Evolutionary conservation across 1,284 basidiomycete species (phyloP).

Genomic region (Ceratobasidium sp.): DNA sequence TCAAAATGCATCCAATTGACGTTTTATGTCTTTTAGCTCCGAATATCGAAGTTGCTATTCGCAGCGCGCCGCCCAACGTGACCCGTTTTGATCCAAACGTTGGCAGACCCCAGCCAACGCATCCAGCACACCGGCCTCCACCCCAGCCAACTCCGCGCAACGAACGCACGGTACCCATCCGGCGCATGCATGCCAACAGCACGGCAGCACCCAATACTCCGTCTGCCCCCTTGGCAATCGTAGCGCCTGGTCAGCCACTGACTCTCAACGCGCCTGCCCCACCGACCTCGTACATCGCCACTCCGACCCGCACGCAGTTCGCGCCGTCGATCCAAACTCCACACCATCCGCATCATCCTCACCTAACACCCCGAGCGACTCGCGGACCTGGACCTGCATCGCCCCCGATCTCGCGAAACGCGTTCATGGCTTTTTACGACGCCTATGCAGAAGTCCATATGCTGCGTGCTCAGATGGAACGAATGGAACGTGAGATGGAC

Average conservation of each 20-base stretch:
- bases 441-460: constrained; percentile 26
- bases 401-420: constrained; percentile 13
- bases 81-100: constrained; percentile 24
- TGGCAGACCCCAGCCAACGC: constrained; percentile 9
- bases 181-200: constrained; percentile 26
- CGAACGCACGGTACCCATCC: constrained; percentile 23
- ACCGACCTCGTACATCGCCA: constrained; percentile 31
- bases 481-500: constrained; percentile 13
- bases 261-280: constrained; percentile 19
- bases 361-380: constrained; percentile 1
- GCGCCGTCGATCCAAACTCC: constrained; percentile 6
- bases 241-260: constrained; percentile 17
- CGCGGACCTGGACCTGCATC: neutral
- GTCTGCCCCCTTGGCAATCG: constrained; percentile 21
- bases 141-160: constrained; percentile 18
- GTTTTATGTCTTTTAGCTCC: neutral
- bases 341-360: constrained; percentile 2
- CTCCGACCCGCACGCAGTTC: constrained; percentile 24
- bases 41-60: constrained; percentile 26
- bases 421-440: constrained; percentile 32
- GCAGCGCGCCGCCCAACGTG: constrained; percentile 26
- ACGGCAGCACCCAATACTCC: constrained; percentile 1
- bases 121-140: neutral
- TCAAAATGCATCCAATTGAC: neutral
- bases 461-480: constrained; percentile 20